A percentile compares a stretch with the other conserved stretches of the same genome.
Conservation (phyloP, 371 early-diverging fungal species). For the Rhizopus delemar region DNA sequence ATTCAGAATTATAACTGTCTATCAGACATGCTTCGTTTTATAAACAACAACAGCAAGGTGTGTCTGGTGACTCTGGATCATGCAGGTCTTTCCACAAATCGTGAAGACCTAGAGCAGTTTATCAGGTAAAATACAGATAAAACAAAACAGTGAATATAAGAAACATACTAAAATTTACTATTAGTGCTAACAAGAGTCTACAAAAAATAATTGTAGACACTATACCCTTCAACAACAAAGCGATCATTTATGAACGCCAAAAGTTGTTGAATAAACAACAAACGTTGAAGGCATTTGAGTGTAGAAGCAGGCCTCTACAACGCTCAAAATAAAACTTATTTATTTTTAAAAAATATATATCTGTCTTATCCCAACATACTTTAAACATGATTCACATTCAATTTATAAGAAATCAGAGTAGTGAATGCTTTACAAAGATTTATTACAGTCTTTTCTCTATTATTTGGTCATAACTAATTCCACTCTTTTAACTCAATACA, state of each 20-base stretch:
- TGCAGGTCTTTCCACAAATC: slow-evolving; percentile 26
- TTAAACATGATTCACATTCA: too few relatives aligned
- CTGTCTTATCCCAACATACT: too few relatives aligned
- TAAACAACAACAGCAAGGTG: slow-evolving; percentile 19
- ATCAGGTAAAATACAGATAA: slow-evolving; percentile 25
- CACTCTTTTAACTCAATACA: too few relatives aligned
- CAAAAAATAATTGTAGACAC: slow-evolving; percentile 22
- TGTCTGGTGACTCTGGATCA: slow-evolving; percentile 22
- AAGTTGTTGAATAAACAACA: slow-evolving; percentile 19
- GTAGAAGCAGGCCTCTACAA: slow-evolving; percentile 16
- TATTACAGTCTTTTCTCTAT: too few relatives aligned
- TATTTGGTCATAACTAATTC: too few relatives aligned
- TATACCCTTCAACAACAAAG: slow-evolving; percentile 22
- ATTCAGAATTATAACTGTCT: slow-evolving; percentile 22
- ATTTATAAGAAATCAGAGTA: too few relatives aligned
- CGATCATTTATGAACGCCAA: slow-evolving; percentile 16
- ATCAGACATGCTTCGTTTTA: slow-evolving; percentile 21
- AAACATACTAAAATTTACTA: slow-evolving; percentile 20
- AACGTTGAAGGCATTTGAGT: slow-evolving; percentile 21
- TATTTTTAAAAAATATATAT: slow-evolving; percentile 6
- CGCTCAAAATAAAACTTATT: slow-evolving; percentile 12
- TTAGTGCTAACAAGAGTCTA: slow-evolving; percentile 16
- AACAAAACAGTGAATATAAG: slow-evolving; percentile 11
- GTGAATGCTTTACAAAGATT: too few relatives aligned
- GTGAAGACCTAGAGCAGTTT: slow-evolving; percentile 21